These are phyloP conservation scores for Claviceps maximensis DNA, from an alignment of 2,329 filamentous ascomycete species.

Conservation along the genomic window DNA sequence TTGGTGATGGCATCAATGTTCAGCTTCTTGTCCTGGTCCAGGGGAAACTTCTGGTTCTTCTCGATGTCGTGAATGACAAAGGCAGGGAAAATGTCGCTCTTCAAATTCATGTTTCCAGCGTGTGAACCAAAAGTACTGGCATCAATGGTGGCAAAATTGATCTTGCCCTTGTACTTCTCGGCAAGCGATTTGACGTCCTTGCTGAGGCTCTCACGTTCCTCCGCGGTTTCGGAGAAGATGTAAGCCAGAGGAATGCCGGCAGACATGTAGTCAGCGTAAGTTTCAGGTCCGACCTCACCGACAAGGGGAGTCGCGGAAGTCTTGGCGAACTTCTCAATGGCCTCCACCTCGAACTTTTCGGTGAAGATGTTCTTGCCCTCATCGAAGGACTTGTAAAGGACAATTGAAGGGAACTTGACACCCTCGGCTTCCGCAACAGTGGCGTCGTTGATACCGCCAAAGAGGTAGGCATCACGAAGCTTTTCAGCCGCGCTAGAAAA, in stretches of 20 bases:
- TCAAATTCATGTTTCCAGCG: conserved; percentile 92
- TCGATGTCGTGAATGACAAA: conserved; percentile 93
- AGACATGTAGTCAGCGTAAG: conserved; percentile 89
- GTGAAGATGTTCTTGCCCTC: conserved; percentile 82
- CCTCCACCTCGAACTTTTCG: conserved; percentile 65
- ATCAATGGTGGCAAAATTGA: conserved; percentile 98
- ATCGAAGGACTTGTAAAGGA: conserved; percentile 96
- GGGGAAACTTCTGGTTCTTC: conserved; percentile 97
- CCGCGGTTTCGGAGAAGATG: conserved; percentile 86
- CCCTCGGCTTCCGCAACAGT: conserved; percentile 80
- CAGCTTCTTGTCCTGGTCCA: conserved; percentile 70
- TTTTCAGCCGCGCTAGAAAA: conserved; percentile 61
- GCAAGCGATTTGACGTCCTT: conserved; percentile 73
- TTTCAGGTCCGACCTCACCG: conserved; percentile 93
- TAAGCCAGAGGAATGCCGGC: conserved; percentile 88
- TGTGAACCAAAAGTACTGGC: conserved; percentile 89
- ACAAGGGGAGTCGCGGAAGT: conserved; percentile 77
- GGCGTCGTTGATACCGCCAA: conserved; percentile 75
- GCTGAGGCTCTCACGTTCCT: conserved; percentile 73
- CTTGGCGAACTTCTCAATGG: conserved; percentile 74
- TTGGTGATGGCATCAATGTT: conserved; percentile 55
- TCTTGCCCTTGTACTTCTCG: conserved; percentile 79
- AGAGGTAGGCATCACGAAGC: conserved; percentile 83
- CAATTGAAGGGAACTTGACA: conserved; percentile 72
- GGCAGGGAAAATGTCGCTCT: conserved; percentile 86